Conservation (phyloP, 2,329 filamentous ascomycete genomes). For the Periglandula ipomoeae region DNA sequence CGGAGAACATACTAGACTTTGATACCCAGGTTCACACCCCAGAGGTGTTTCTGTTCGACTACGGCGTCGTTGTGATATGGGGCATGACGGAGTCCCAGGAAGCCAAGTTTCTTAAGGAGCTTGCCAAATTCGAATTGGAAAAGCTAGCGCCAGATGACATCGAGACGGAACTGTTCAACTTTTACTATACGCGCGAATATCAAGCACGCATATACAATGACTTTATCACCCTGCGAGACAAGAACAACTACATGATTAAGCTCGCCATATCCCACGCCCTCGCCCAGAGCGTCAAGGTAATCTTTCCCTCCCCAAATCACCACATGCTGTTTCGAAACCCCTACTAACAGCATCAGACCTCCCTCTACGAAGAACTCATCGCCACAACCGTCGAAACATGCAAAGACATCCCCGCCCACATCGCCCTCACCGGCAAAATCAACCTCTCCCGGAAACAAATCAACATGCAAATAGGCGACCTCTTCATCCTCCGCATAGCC, state of each 20-base stretch:
- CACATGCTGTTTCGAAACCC: neutral
- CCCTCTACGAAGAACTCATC: conserved; percentile 90
- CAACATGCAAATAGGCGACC: conserved; percentile 98
- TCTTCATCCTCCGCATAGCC: conserved; percentile 95
- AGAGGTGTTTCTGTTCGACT: conserved; percentile 93
- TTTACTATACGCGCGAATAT: conserved; percentile 97
- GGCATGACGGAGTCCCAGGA: conserved; percentile 91
- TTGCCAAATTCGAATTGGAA: conserved; percentile 87
- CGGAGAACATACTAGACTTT: conserved; percentile 56
- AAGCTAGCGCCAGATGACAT: conserved; percentile 83
- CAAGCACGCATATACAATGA: conserved; percentile 99
- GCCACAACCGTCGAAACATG: conserved; percentile 89
- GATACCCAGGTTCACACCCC: conserved; percentile 85
- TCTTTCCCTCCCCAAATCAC: conserved; percentile 6
- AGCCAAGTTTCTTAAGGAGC: conserved; percentile 82
- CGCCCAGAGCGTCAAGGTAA: conserved; percentile 86
- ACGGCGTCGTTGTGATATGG: conserved; percentile 97
- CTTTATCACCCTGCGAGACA: conserved; percentile 90
- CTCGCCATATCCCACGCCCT: conserved; percentile 92
- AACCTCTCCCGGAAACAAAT: conserved; percentile 81
- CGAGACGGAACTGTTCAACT: conserved; percentile 97
- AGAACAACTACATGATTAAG: conserved; percentile 97
- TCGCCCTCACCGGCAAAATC: conserved; percentile 87
- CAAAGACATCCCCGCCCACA: conserved; percentile 86
- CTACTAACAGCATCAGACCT: conserved; percentile 49